Evolutionary conservation across 1,284 basidiomycete genomes (phyloP).

Genomic region (Nidula niveotomentosa): DNA sequence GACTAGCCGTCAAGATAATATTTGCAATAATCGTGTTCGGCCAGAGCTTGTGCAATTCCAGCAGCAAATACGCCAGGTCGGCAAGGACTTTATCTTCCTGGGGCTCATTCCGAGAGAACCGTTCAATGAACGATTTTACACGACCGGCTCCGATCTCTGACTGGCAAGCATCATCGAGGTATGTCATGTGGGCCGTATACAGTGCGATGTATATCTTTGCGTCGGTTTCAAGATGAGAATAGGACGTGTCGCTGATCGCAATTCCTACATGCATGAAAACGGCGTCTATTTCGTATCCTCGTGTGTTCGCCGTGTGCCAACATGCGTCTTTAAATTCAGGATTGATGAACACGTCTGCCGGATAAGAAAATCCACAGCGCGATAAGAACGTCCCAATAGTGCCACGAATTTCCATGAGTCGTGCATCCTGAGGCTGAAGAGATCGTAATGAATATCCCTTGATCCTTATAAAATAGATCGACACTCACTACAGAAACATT

Average conservation of each 20-base stretch:
- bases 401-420: not conserved
- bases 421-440: no score
- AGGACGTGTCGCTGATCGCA: not conserved
- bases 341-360: not conserved
- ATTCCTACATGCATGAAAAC: not conserved
- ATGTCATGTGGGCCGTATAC: constrained; percentile 23
- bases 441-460: no score
- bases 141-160: constrained; percentile 12
- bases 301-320: not conserved
- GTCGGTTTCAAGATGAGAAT: not conserved
- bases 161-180: constrained; percentile 22
- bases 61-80: constrained; percentile 20
- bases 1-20: constrained; percentile 23
- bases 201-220: constrained; percentile 24
- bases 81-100: constrained; percentile 24
- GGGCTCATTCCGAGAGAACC: constrained; percentile 15
- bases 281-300: not conserved
- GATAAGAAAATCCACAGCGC: not conserved
- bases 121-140: constrained; percentile 20
- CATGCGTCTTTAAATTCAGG: not conserved
- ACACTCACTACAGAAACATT: no score
- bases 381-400: not conserved
- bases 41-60: constrained; percentile 16
- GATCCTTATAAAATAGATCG: no score
- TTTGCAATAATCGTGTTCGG: constrained; percentile 17